These are phyloP conservation scores for Phytophthora macrochlamydospora DNA, from an alignment of 352 stramenopile species.

Conservation along the genomic window DNA sequence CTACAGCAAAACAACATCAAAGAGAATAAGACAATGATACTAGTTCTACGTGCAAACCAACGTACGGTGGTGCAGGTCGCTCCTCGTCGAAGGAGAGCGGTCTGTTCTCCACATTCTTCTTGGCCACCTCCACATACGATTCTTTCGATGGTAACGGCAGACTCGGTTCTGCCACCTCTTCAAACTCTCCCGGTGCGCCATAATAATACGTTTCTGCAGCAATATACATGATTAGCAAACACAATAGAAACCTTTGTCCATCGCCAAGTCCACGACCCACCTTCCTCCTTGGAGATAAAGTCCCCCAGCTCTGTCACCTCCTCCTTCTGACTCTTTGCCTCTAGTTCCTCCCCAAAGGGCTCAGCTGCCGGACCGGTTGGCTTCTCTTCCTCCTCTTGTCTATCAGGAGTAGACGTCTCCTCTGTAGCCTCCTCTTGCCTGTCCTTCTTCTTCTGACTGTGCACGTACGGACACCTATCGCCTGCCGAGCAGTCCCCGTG, in stretches of 20 bases:
- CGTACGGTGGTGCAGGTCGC: slow-evolving; percentile 57
- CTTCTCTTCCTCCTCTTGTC: slow-evolving; percentile 39
- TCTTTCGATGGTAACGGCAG: slow-evolving; percentile 35
- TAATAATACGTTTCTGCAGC: slow-evolving; percentile 78
- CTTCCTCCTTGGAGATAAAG: slow-evolving; percentile 84
- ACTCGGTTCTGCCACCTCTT: slow-evolving; percentile 27
- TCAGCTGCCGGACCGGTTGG: slow-evolving; percentile 23
- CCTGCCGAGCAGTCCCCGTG: slow-evolving; percentile 65
- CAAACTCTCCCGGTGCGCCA: slow-evolving; percentile 71
- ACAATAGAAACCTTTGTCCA: not conserved
- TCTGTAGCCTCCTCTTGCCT: slow-evolving; percentile 43
- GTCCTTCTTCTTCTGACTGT: slow-evolving; percentile 42
- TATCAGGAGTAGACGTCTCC: slow-evolving; percentile 16
- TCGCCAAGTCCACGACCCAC: slow-evolving; percentile 16
- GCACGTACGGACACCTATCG: slow-evolving; percentile 68
- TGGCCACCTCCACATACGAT: slow-evolving; percentile 60
- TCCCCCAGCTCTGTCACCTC: slow-evolving; percentile 65
- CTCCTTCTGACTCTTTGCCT: slow-evolving; percentile 23
- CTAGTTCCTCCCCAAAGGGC: slow-evolving; percentile 18
- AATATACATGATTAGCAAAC: slow-evolving; percentile 3
- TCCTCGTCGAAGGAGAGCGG: slow-evolving; percentile 44
- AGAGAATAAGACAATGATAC: not conserved
- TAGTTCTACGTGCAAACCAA: slow-evolving; percentile 5
- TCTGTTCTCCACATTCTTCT: slow-evolving; percentile 48
- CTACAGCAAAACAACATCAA: slow-evolving; percentile 29